These are phyloP conservation scores for Retiboletus flavoniger DNA, from an alignment of 1,284 basidiomycete species.

Conservation along the genomic window DNA sequence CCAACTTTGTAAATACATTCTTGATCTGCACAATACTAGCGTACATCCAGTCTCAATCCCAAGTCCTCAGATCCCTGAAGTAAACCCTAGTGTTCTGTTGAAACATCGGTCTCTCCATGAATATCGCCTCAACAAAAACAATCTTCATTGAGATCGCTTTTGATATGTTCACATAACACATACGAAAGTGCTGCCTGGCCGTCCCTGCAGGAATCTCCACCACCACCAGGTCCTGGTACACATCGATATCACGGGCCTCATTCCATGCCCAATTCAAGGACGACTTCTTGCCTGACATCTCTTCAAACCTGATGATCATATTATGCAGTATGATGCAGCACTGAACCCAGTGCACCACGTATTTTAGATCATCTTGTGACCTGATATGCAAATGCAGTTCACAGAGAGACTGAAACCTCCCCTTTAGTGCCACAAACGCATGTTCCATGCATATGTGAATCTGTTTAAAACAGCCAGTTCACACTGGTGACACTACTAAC, in stretches of 20 bases:
- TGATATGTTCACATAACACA: too few species aligned
- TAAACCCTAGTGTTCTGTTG: too few species aligned
- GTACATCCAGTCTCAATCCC: too few species aligned
- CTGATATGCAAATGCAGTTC: neutral
- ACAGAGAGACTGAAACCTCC: neutral
- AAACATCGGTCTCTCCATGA: too few species aligned
- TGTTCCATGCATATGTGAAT: neutral
- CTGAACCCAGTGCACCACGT: neutral
- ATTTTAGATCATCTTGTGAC: neutral
- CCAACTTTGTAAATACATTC: too few species aligned
- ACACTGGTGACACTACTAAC: too few species aligned
- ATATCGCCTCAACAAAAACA: too few species aligned
- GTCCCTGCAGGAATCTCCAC: neutral
- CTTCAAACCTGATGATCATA: neutral
- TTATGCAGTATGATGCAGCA: slow-evolving; percentile 7
- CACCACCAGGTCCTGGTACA: neutral
- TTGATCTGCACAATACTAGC: too few species aligned
- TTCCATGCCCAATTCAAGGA: neutral
- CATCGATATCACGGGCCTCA: neutral
- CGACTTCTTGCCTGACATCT: neutral
- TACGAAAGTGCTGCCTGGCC: neutral
- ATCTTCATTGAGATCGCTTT: too few species aligned
- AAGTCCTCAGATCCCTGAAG: too few species aligned
- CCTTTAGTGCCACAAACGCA: neutral
- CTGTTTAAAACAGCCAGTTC: neutral